These are phyloP conservation scores for Candida verbasci DNA, from an alignment of 805 yeast species.

Conservation along the genomic window DNA sequence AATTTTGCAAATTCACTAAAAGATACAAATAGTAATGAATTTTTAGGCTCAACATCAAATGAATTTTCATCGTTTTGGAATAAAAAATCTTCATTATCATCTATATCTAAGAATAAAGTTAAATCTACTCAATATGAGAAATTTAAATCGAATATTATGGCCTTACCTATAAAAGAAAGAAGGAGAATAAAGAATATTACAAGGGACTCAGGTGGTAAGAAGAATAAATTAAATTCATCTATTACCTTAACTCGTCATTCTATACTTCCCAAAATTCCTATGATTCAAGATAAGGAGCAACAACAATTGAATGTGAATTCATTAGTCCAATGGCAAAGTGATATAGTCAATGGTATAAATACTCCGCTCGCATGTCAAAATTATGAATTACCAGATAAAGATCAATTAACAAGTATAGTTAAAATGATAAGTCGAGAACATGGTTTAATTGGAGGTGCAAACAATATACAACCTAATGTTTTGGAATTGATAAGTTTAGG, in stretches of 20 bases:
- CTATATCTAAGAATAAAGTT: slow-evolving; percentile 43
- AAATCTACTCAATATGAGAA: slow-evolving; percentile 72
- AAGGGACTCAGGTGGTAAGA: slow-evolving; percentile 77
- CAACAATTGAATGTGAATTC: slow-evolving; percentile 43
- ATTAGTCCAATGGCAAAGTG: slow-evolving; percentile 86
- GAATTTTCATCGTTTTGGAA: slow-evolving; percentile 43
- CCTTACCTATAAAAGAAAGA: slow-evolving; percentile 79
- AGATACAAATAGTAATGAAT: slow-evolving; percentile 51
- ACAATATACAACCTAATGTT: slow-evolving; percentile 72
- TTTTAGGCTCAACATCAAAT: slow-evolving; percentile 43
- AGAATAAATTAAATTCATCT: slow-evolving; percentile 65
- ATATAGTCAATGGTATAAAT: slow-evolving; percentile 79
- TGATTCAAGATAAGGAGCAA: slow-evolving; percentile 48
- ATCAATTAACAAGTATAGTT: slow-evolving; percentile 61
- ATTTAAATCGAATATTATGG: slow-evolving; percentile 80
- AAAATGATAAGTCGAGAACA: slow-evolving; percentile 83
- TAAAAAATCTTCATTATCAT: too few relatives aligned
- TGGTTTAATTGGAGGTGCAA: slow-evolving; percentile 78
- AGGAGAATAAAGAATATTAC: slow-evolving; percentile 79
- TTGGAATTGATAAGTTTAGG: slow-evolving; percentile 79
- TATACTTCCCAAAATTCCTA: slow-evolving; percentile 80
- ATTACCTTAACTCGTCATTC: slow-evolving; percentile 69
- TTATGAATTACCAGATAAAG: slow-evolving; percentile 79
- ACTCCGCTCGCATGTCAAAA: slow-evolving; percentile 75
- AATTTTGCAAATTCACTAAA: slow-evolving; percentile 80